A percentile compares a stretch with the other conserved stretches of the same genome.
These are phyloP conservation scores for Penicillium diatomitis DNA, from an alignment of 495 filamentous ascomycete species.

Conservation along the genomic window DNA sequence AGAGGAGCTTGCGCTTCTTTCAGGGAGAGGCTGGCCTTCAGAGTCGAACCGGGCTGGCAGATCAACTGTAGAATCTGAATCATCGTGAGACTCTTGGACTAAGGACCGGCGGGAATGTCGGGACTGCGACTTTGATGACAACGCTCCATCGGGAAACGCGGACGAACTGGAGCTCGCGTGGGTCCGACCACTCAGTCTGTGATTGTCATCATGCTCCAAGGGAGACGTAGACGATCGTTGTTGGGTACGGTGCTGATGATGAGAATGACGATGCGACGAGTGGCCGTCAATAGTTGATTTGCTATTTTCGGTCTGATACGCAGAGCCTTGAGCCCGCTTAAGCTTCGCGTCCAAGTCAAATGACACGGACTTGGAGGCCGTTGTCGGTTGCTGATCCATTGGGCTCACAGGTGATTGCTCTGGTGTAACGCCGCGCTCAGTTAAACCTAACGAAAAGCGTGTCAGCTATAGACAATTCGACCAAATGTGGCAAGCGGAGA, in stretches of 20 bases:
- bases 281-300: constrained; percentile 25
- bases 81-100: constrained; percentile 10
- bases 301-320: constrained; percentile 39
- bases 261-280: constrained; percentile 7
- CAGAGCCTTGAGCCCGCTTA: constrained; percentile 8
- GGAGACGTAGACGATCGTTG: constrained; percentile 22
- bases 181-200: neutral
- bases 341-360: constrained; percentile 23
- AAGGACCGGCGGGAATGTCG: constrained; percentile 4
- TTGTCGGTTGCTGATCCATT: constrained; percentile 20
- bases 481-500: neutral
- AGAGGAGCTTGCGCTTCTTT: constrained; percentile 26
- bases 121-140: constrained; percentile 2
- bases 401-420: neutral
- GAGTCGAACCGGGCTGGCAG: constrained; percentile 60
- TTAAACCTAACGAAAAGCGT: constrained; percentile 17
- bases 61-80: constrained; percentile 41
- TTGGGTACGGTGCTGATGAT: constrained; percentile 16
- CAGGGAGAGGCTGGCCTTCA: constrained; percentile 42
- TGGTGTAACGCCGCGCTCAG: neutral
- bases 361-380: constrained; percentile 26
- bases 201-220: constrained; percentile 2
- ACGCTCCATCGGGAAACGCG: neutral
- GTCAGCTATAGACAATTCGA: constrained; percentile 3
- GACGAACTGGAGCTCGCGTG: neutral